These are phyloP conservation scores for Filobasidium floriforme DNA, from an alignment of 768 basidiomycete species.

Conservation along the genomic window DNA sequence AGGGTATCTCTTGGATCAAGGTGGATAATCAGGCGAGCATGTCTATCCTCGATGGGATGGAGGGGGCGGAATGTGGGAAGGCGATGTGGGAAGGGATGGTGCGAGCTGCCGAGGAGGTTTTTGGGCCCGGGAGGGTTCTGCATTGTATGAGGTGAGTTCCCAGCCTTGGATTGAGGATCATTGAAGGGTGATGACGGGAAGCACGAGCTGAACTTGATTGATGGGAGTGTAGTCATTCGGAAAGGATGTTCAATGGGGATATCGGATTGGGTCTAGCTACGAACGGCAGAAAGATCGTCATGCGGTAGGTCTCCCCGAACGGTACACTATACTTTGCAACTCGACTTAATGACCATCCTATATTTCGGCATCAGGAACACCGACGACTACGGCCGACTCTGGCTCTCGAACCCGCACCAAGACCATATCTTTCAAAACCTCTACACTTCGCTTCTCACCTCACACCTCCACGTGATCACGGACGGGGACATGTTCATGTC, in stretches of 20 bases:
- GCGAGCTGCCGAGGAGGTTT: slow-evolving; percentile 26
- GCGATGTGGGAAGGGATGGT: slow-evolving; percentile 34
- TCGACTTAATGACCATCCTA: too few relatives aligned
- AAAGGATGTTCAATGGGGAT: slow-evolving; percentile 35
- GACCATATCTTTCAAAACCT: slow-evolving; percentile 28
- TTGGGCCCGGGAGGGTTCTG: slow-evolving; percentile 27
- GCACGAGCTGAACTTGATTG: background rate
- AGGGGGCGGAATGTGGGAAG: slow-evolving; percentile 19
- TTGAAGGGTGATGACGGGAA: background rate
- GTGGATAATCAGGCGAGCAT: slow-evolving; percentile 35
- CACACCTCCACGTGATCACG: slow-evolving; percentile 28
- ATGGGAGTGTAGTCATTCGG: slow-evolving; percentile 24
- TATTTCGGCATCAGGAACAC: too few relatives aligned
- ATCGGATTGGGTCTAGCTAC: slow-evolving; percentile 29
- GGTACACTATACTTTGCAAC: too few relatives aligned
- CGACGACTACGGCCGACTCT: slow-evolving; percentile 31
- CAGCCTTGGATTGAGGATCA: too few relatives aligned
- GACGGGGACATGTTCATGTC: slow-evolving; percentile 41
- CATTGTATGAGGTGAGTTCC: slow-evolving; percentile 32
- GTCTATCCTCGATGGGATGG: slow-evolving; percentile 16
- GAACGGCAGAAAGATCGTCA: slow-evolving; percentile 26
- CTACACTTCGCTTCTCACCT: slow-evolving; percentile 30
- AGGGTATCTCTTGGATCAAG: slow-evolving; percentile 34
- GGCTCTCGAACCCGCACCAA: slow-evolving; percentile 21
- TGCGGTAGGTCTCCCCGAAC: slow-evolving; percentile 23